A percentile compares a stretch with the other conserved stretches of the same genome.
phyloP scores from a whole-genome alignment of 371 early-diverging fungal species.

The Dichotomocladium elegans region DNA sequence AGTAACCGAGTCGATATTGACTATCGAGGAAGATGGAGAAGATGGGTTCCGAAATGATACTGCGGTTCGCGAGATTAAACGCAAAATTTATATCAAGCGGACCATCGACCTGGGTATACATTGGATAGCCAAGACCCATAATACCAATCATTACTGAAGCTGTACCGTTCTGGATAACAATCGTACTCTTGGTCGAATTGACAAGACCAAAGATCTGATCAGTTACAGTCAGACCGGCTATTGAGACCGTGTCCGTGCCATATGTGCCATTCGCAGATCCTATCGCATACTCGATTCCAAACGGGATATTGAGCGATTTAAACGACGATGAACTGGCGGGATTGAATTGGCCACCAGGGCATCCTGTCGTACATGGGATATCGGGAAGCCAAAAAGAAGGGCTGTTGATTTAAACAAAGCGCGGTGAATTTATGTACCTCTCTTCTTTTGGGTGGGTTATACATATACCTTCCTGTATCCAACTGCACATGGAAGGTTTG shows the following conservation, averaged over 20 bases:
- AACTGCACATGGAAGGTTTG: conserved; percentile 18
- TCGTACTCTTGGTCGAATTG: conserved; percentile 13
- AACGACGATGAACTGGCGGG: conserved; percentile 25
- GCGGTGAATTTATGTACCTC: not conserved
- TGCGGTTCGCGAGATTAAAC: conserved; percentile 29
- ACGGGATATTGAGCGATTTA: conserved; percentile 13
- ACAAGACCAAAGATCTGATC: conserved; percentile 24
- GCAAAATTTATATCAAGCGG: conserved; percentile 29
- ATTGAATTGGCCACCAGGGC: conserved; percentile 37
- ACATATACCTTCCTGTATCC: conserved; percentile 23
- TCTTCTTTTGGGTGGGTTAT: not conserved
- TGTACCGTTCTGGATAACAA: conserved; percentile 7
- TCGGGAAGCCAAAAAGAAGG: conserved; percentile 44
- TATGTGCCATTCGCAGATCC: conserved; percentile 42
- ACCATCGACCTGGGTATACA: conserved; percentile 23
- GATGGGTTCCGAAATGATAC: conserved; percentile 24
- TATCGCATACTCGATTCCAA: conserved; percentile 36
- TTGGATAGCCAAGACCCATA: conserved; percentile 38
- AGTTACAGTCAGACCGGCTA: conserved; percentile 14
- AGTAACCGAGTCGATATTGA: conserved; percentile 17
- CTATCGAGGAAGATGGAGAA: conserved; percentile 37
- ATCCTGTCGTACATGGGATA: conserved; percentile 21
- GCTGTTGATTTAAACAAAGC: conserved; percentile 9
- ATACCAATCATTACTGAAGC: conserved; percentile 35
- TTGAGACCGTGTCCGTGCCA: conserved; percentile 19